Percentiles rank a stretch among this genome's conserved stretches.
phyloP scores from a whole-genome alignment of 768 basidiomycete genomes.

The Rhodotorula toruloides region DNA sequence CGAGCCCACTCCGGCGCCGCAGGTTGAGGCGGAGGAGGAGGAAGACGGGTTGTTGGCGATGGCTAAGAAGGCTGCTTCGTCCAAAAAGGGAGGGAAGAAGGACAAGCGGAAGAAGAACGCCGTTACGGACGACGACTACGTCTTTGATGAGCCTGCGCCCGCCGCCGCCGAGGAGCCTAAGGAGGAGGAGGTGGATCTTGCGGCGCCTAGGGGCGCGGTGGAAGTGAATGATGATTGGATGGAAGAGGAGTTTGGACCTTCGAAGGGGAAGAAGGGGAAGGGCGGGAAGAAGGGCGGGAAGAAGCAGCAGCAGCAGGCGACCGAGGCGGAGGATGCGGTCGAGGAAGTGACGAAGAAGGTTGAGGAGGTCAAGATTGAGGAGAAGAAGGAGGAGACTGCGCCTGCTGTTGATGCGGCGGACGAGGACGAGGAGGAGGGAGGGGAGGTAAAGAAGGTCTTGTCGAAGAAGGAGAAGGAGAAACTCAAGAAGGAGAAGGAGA shows the following conservation, averaged over 20 bases:
- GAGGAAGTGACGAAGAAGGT: slow-evolving; percentile 12
- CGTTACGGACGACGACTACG: slow-evolving; percentile 41
- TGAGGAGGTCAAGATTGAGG: slow-evolving; percentile 21
- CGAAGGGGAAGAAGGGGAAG: slow-evolving; percentile 51
- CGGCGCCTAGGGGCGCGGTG: slow-evolving; percentile 37
- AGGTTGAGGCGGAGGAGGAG: slow-evolving; percentile 25
- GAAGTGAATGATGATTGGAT: slow-evolving; percentile 64
- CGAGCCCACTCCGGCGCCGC: background rate
- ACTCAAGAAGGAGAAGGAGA: slow-evolving; percentile 94
- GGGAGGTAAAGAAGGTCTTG: slow-evolving; percentile 56
- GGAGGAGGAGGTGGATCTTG: slow-evolving; percentile 47
- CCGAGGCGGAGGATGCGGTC: slow-evolving; percentile 26
- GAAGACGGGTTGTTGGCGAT: slow-evolving; percentile 36
- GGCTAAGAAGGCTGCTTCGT: slow-evolving; percentile 16
- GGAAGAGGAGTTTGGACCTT: slow-evolving; percentile 65
- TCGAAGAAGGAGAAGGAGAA: slow-evolving; percentile 96
- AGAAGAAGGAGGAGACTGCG: slow-evolving; percentile 46
- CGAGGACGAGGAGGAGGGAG: slow-evolving; percentile 53
- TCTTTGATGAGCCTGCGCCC: slow-evolving; percentile 17
- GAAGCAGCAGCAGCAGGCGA: slow-evolving; percentile 21
- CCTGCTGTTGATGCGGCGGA: slow-evolving; percentile 44
- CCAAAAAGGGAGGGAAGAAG: slow-evolving; percentile 42
- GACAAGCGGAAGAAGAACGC: slow-evolving; percentile 39
- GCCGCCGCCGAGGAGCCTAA: background rate
- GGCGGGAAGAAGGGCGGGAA: slow-evolving; percentile 56